phyloP scores from a whole-genome alignment of 176 grass and related monocot genomes.

The Neostapfia colusana region DNA sequence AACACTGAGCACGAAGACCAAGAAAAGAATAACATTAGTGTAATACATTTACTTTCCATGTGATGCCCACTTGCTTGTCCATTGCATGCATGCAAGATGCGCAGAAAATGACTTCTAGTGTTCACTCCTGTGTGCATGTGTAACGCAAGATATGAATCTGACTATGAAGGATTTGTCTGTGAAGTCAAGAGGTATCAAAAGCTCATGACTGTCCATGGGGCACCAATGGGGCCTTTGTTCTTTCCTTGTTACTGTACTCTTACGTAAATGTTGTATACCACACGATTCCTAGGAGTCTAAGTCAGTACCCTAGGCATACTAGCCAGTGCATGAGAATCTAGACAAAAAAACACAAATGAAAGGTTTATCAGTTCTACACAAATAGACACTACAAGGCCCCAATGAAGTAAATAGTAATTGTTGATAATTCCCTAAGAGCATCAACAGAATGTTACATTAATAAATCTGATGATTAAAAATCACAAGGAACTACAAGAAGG shows the following conservation, averaged over 20 bases:
- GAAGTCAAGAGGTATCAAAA: background rate
- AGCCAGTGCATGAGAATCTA: background rate
- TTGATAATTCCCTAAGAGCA: background rate
- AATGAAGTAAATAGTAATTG: background rate
- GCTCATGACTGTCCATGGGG: background rate
- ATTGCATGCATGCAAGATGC: no score
- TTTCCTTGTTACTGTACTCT: background rate
- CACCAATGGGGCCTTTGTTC: background rate
- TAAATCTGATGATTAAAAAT: constrained; percentile 2
- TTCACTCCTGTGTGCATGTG: background rate
- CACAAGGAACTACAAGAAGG: background rate
- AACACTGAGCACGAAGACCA: no score
- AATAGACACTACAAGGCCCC: background rate
- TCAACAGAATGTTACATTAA: background rate
- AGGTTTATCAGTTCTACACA: background rate
- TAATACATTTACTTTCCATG: no score
- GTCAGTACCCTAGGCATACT: background rate
- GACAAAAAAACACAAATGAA: background rate
- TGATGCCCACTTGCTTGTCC: no score
- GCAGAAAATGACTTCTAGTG: no score
- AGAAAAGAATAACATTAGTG: no score
- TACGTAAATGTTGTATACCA: background rate
- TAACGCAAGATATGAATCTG: background rate
- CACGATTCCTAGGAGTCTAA: background rate
- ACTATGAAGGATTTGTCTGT: background rate